phyloP scores from a whole-genome alignment of 345 rosid genomes.

The Hypericum androsaemum region DNA sequence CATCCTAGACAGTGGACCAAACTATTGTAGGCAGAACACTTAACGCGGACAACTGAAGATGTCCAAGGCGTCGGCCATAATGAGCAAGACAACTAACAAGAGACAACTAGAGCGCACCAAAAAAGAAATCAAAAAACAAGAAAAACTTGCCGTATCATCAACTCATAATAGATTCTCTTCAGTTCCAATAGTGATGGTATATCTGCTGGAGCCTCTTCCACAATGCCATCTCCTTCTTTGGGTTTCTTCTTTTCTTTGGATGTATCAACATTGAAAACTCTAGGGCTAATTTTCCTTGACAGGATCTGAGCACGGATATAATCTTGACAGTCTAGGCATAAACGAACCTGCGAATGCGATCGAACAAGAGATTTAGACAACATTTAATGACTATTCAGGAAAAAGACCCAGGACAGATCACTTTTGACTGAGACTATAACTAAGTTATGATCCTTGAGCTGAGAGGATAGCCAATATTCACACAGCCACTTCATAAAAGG shows the following conservation, averaged over 20 bases:
- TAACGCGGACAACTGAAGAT: no score
- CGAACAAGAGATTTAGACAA: background rate
- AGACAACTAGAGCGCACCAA: background rate
- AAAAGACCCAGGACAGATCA: no score
- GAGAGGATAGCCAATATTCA: no score
- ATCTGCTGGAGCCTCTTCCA: conserved; percentile 95
- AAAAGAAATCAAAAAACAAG: background rate
- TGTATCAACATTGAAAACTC: conserved; percentile 70
- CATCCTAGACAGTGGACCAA: no score
- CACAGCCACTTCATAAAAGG: no score
- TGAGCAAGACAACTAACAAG: background rate
- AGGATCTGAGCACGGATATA: conserved; percentile 94
- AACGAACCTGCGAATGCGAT: conserved; percentile 44
- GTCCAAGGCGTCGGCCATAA: background rate
- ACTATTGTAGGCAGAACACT: no score
- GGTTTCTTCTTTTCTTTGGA: conserved; percentile 88
- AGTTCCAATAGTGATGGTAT: conserved; percentile 79
- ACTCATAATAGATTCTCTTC: conserved; percentile 74
- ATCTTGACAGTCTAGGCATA: conserved; percentile 88
- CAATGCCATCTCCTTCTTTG: conserved; percentile 74
- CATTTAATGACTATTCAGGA: no score
- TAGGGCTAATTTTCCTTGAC: conserved; percentile 84
- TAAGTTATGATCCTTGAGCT: no score
- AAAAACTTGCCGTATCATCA: conserved; percentile 63
- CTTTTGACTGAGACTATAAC: no score